These are phyloP conservation scores for Tarenaya hassleriana DNA, from an alignment of 345 rosid species.

Conservation along the genomic window DNA sequence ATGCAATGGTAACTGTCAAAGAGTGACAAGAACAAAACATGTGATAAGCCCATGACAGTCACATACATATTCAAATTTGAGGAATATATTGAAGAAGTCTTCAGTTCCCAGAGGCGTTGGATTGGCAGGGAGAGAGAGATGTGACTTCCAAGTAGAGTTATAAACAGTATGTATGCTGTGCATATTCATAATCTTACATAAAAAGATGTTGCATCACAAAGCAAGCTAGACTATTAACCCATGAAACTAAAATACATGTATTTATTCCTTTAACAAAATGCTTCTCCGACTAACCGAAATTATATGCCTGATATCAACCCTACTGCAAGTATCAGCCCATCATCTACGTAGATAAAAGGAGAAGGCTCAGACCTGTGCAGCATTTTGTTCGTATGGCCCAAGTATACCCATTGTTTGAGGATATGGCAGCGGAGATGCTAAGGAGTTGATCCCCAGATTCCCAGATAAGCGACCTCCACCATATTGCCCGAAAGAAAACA, in stretches of 20 bases:
- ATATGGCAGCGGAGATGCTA: constrained; percentile 39
- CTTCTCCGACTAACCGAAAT: not conserved
- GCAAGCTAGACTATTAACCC: not conserved
- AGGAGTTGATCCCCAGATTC: constrained; percentile 33
- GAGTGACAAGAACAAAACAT: not conserved
- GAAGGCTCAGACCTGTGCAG: constrained; percentile 43
- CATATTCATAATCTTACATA: not conserved
- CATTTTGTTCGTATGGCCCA: constrained; percentile 60
- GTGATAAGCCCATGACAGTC: constrained; percentile 1
- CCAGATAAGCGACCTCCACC: constrained; percentile 41
- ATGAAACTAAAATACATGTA: not conserved
- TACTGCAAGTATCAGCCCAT: not conserved
- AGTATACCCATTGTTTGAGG: constrained; percentile 66
- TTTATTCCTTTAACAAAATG: not conserved
- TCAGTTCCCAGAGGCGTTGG: not conserved
- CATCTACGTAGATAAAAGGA: not conserved
- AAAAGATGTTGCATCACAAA: not conserved
- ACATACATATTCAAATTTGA: not conserved
- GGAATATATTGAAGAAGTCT: not conserved
- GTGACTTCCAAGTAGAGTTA: not conserved
- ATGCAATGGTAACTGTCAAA: constrained; percentile 34
- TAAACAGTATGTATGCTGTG: not conserved
- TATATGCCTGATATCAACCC: no score
- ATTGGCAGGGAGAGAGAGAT: not conserved
- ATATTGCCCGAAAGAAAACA: constrained; percentile 46